Evolutionary conservation across 2,329 filamentous ascomycete genomes (phyloP), one percentile per base, ranked within the genome.

Genomic region (Triangularia setosa): DNA sequence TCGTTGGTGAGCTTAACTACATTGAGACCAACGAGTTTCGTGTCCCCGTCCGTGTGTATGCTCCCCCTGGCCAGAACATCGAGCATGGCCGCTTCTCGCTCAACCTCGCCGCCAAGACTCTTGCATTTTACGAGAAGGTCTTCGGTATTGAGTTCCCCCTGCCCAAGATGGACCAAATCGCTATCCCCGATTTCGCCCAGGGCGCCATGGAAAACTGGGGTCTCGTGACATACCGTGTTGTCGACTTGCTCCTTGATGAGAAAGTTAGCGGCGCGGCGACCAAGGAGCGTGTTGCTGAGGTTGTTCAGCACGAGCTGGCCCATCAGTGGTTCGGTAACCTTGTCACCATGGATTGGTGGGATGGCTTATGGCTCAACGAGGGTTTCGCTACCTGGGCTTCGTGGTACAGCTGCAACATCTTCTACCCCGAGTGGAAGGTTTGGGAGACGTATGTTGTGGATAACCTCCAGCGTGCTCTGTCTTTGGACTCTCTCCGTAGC

Each of bases 201-300:
- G 94, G 94, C 67, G 94, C 93, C 65, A 97, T 98, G 93, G 93
- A 98, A 83, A 98, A 98, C 77, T 98, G 94, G 94, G 94, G 94
- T 74, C 82, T 98, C 60, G 88, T 98, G 70, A 98, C 94, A 6
- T 98, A 97, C 80, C 90, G 94, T 69, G 91, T 96, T 23, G 93
- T 97, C 33, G 92, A 96, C 74, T 78, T 98, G 56, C 84, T 98
- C 65, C 87, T 96, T 67, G 94, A 98, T 72, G 92, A 97, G 78
- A 95, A 96, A 83, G 90, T 87, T 2, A 95, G 91, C 72, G 91
- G 93, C 73, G 93, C 94, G 21, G 89, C 90, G 40, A 92, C 89
- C 66, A 97, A 96, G 81, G 91, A 97, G 80, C 89, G 93, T 44
- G 91, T 98, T 62, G 94, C 94, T 60, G 94, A 97, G 77, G 92